Percentiles rank a stretch among this genome's conserved stretches.
Evolutionary conservation across 306 rosid genomes (phyloP).

Genomic region (Dryas alaskensis): DNA sequence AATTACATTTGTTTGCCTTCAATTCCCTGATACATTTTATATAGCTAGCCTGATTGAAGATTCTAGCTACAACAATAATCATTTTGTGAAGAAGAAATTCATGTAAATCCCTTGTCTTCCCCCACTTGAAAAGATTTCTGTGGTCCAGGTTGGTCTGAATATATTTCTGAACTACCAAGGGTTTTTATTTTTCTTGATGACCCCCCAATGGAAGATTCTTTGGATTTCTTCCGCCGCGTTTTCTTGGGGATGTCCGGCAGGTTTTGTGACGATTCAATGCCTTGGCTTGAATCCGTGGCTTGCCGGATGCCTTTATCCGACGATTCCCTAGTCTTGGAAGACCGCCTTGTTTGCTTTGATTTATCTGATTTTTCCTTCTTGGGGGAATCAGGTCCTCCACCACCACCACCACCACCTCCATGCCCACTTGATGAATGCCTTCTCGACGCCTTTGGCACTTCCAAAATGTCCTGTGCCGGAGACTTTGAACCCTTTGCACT

Average conservation of each 20-base stretch:
- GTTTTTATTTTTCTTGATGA: conserved; percentile 38
- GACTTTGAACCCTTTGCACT: conserved; percentile 17
- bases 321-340: conserved; percentile 47
- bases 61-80: conserved; percentile 34
- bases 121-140: conserved; percentile 32
- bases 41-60: conserved; percentile 19
- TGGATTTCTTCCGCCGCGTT: conserved; percentile 50
- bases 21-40: conserved; percentile 22
- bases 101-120: conserved; percentile 28
- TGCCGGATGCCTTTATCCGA: conserved; percentile 27
- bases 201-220: conserved; percentile 31
- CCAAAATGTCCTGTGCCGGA: conserved; percentile 35
- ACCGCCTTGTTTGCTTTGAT: conserved; percentile 39
- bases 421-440: conserved; percentile 27
- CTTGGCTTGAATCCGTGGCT: conserved; percentile 25
- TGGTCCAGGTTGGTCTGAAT: conserved; percentile 22
- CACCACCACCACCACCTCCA: neutral
- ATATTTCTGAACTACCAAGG: conserved; percentile 7
- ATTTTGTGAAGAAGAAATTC: conserved; percentile 21
- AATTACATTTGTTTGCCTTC: conserved; percentile 14
- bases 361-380: conserved; percentile 56
- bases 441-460: conserved; percentile 46
- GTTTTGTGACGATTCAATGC: conserved; percentile 31
- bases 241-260: conserved; percentile 56
- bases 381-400: conserved; percentile 41